Conservation (phyloP, 2,329 filamentous ascomycete species). For the Graphium sp. region DNA sequence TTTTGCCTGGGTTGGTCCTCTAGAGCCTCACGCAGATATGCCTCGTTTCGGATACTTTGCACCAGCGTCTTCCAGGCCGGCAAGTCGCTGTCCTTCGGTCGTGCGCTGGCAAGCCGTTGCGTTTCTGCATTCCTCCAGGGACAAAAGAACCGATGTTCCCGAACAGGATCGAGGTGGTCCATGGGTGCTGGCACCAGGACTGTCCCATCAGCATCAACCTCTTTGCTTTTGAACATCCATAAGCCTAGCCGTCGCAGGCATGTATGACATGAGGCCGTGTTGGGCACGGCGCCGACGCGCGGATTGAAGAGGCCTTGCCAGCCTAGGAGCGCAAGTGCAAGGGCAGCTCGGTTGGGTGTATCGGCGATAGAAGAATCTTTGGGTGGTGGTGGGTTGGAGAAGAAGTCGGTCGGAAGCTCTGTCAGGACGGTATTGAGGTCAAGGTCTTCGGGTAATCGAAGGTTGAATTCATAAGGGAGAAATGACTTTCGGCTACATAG, state of each 20-base stretch:
- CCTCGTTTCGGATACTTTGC: slow-evolving; percentile 39
- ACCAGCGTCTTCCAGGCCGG: slow-evolving; percentile 39
- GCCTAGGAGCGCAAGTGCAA: slow-evolving; percentile 55
- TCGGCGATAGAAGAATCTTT: slow-evolving; percentile 3
- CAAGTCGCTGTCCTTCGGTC: slow-evolving; percentile 16
- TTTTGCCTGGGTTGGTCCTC: slow-evolving; percentile 1
- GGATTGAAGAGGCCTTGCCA: slow-evolving; percentile 51
- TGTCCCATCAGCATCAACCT: slow-evolving; percentile 34
- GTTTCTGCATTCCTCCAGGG: slow-evolving; percentile 55
- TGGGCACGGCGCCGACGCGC: slow-evolving; percentile 43
- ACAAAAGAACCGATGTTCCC: slow-evolving; percentile 69
- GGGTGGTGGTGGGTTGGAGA: slow-evolving; percentile 22
- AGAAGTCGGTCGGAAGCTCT: slow-evolving; percentile 37
- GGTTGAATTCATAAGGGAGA: slow-evolving; percentile 44
- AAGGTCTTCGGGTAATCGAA: slow-evolving; percentile 36
- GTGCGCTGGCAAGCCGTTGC: slow-evolving; percentile 28
- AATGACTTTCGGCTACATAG: slow-evolving; percentile 34
- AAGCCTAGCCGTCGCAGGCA: slow-evolving; percentile 80
- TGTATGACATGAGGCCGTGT: slow-evolving; percentile 64
- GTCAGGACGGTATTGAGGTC: slow-evolving; percentile 29
- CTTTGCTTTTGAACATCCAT: slow-evolving; percentile 81
- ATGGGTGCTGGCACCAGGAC: slow-evolving; percentile 43
- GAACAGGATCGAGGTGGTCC: slow-evolving; percentile 49
- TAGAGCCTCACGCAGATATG: slow-evolving; percentile 24
- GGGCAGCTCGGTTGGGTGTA: slow-evolving; percentile 41